Evolutionary conservation across 352 stramenopile species (phyloP).

Genomic region (Phytophthora podocarpi): DNA sequence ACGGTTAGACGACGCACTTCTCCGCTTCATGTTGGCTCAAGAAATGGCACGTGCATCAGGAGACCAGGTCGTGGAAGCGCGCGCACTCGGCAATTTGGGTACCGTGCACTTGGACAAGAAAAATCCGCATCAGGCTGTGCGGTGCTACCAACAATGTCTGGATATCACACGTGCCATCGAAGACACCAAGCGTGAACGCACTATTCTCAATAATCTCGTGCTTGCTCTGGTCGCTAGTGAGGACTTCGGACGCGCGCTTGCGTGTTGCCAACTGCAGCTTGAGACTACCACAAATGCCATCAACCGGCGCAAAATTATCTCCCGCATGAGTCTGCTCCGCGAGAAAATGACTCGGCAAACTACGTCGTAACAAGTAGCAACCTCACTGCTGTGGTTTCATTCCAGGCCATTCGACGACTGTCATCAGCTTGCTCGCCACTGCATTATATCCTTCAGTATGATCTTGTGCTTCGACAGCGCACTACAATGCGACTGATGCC

Average conservation of each 20-base stretch:
- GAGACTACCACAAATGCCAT: constrained; percentile 70
- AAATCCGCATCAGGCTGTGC: constrained; percentile 68
- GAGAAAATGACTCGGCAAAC: constrained; percentile 41
- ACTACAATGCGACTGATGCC: constrained; percentile 32
- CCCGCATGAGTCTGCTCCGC: constrained; percentile 73
- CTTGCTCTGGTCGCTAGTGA: constrained; percentile 72
- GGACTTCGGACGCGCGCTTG: constrained; percentile 58
- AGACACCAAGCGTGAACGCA: constrained; percentile 78
- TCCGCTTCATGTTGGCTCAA: constrained; percentile 68
- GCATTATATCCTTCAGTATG: too few relatives aligned
- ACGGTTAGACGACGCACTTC: constrained; percentile 60
- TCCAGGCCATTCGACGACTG: too few relatives aligned
- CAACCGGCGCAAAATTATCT: constrained; percentile 81
- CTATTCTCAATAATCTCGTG: constrained; percentile 86
- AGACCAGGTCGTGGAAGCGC: constrained; percentile 71
- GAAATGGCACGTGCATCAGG: constrained; percentile 50
- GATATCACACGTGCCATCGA: constrained; percentile 74
- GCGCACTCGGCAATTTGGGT: constrained; percentile 76
- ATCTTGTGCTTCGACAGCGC: not conserved
- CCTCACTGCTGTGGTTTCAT: too few relatives aligned
- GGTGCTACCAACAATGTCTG: constrained; percentile 79
- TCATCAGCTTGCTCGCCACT: not conserved
- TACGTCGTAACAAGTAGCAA: constrained; percentile 1
- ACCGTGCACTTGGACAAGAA: constrained; percentile 80
- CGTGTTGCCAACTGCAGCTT: constrained; percentile 72